Percentiles rank a stretch among this genome's conserved stretches.
Conservation (phyloP, 2,329 filamentous ascomycete species). For the Aspergillus carbonarius region DNA sequence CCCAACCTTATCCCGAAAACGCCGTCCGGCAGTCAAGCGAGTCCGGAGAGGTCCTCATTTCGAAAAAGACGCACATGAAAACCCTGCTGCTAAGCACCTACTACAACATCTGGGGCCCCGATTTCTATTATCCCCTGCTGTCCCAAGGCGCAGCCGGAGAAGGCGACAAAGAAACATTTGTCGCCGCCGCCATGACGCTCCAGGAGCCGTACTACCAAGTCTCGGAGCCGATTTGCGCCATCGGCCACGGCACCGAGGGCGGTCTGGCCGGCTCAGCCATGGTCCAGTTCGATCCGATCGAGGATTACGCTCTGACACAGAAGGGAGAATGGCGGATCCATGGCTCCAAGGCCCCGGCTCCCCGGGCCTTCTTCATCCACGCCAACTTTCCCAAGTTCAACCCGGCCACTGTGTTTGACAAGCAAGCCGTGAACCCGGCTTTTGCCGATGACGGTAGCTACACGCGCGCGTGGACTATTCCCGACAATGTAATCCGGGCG, state of each 20-base stretch:
- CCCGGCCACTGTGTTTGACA: conserved; percentile 37
- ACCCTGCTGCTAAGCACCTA: conserved; percentile 50
- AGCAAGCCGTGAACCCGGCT: conserved; percentile 29
- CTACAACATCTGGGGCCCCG: conserved; percentile 51
- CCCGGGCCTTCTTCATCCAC: conserved; percentile 42
- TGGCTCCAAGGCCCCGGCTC: conserved; percentile 28
- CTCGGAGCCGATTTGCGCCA: conserved; percentile 34
- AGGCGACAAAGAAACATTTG: conserved; percentile 54
- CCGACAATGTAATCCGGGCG: conserved; percentile 27
- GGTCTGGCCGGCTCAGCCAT: conserved; percentile 39
- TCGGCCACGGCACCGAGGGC: conserved; percentile 30
- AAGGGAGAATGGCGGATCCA: conserved; percentile 25
- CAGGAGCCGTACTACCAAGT: conserved; percentile 45
- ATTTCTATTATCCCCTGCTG: conserved; percentile 47
- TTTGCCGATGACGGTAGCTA: conserved; percentile 33
- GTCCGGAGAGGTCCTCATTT: conserved; percentile 47
- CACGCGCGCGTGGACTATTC: conserved; percentile 34
- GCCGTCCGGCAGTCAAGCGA: conserved; percentile 39
- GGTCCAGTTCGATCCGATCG: conserved; percentile 38
- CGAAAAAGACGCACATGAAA: conserved; percentile 43
- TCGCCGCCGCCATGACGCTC: conserved; percentile 45
- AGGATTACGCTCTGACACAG: conserved; percentile 32
- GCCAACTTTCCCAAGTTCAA: conserved; percentile 44
- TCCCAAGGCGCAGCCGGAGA: conserved; percentile 50
- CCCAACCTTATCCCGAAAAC: conserved; percentile 24